Evolutionary conservation across 2,329 filamentous ascomycete species (phyloP), one percentile per base, ranked within the genome.

Genomic region (Coniella lustricola): DNA sequence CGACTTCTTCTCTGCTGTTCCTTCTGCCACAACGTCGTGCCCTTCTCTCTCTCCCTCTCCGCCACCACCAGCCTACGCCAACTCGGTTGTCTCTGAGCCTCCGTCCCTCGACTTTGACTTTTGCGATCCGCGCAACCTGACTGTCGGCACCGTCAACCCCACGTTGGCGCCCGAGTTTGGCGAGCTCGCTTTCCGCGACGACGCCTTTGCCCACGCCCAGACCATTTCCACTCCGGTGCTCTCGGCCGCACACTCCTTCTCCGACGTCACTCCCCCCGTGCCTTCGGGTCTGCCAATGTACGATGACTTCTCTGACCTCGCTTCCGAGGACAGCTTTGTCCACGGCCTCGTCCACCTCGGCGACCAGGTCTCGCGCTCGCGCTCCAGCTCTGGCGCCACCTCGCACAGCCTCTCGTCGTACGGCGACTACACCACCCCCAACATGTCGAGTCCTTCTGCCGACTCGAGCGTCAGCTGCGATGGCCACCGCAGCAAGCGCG

Each of bases 31-130:
- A 48, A 84, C 83, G 62, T 82, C 85, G 39, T 91, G 85, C 73
- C 87, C 89, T 57, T 93, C 89, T 51, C 80, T 93, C 55, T 94
- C 89, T 22, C 89, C 90, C 17, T 95, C 89, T 29, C 89, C 90
- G 16, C 86, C 87, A 41, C 87, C 88, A 25, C 57, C 74, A 77
- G 87, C 87, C 31, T 83, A 88, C 55, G 82, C 87, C 57, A 74
- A 78, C 59, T 81, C 86, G 48, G 72, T 84, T 63, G 71, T 77
- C 39, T 81, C 82, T 2, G 85, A 89, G 61, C 44, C 38, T 36
- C 22, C 44, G 4, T 39, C 44, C 16, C 74, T 78, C 57, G 84
- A 89, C 65, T 77, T 89, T 57, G 84, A 89, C 68, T 94, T 93
- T 66, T 95, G 91, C 68, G 90, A 96, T 63, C 90, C 91, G 31